phyloP scores from a whole-genome alignment of 345 rosid species.

The Eucalyptus fibrosa region DNA sequence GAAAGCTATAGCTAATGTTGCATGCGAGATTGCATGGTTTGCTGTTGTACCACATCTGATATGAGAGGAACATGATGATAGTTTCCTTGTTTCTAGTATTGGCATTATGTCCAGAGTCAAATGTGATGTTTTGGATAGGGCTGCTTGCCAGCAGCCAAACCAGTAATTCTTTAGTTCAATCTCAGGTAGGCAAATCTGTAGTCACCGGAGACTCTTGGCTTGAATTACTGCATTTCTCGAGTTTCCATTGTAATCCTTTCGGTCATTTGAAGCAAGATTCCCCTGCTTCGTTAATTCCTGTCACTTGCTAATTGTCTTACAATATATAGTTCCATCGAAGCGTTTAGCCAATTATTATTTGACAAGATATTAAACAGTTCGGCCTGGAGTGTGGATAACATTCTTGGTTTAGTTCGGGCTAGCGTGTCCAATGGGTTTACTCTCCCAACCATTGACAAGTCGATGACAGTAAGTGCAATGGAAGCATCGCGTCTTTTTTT shows the following conservation, averaged over 20 bases:
- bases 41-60: neutral
- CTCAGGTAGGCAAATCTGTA: neutral
- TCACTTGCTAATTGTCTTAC: neutral
- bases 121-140: neutral
- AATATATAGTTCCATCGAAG: neutral
- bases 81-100: neutral
- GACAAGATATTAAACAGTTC: neutral
- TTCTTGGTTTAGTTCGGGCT: neutral
- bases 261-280: neutral
- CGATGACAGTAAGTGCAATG: neutral
- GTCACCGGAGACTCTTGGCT: neutral
- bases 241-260: neutral
- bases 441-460: neutral
- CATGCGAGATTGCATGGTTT: neutral
- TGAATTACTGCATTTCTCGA: neutral
- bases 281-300: neutral
- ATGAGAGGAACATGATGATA: neutral
- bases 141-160: neutral
- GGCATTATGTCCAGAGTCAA: neutral
- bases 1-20: neutral
- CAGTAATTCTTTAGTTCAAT: neutral
- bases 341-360: neutral
- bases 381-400: neutral
- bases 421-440: neutral
- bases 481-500: neutral